These are phyloP conservation scores for Pythium rhizo-oryzae DNA, from an alignment of 352 stramenopile species.

Conservation along the genomic window DNA sequence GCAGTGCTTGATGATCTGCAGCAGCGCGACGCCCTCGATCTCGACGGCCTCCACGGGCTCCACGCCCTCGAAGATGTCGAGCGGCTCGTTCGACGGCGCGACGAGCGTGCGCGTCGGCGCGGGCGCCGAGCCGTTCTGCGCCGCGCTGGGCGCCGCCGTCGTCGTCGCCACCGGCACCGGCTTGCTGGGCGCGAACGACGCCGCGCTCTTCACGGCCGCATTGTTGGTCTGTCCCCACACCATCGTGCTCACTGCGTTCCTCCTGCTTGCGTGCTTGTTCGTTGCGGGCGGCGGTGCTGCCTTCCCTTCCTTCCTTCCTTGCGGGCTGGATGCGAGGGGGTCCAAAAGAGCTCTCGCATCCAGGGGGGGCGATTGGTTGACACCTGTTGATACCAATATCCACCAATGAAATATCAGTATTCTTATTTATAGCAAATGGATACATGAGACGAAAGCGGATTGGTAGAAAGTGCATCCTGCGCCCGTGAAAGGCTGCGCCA, in stretches of 20 bases:
- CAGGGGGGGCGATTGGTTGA: constrained; percentile 50
- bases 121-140: constrained; percentile 10
- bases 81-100: constrained; percentile 32
- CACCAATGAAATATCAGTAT: constrained; percentile 36
- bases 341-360: background rate
- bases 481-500: constrained; percentile 19
- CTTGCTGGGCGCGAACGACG: constrained; percentile 28
- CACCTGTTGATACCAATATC: constrained; percentile 34
- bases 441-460: constrained; percentile 15
- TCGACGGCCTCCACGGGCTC: constrained; percentile 65
- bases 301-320: background rate
- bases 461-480: constrained; percentile 41
- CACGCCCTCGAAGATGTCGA: constrained; percentile 79
- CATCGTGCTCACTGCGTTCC: constrained; percentile 34
- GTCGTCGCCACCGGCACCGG: constrained; percentile 2
- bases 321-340: background rate
- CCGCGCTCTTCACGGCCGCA: constrained; percentile 28
- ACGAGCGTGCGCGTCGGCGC: constrained; percentile 9
- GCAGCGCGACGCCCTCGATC: constrained; percentile 83
- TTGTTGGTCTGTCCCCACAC: constrained; percentile 64
- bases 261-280: background rate
- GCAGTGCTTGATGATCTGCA: constrained; percentile 99
- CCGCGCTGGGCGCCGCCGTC: constrained; percentile 8
- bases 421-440: constrained; percentile 32
- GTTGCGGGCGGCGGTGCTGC: background rate